A percentile compares a stretch with the other conserved stretches of the same genome.
Conservation (phyloP, 176 grass and related monocot genomes). For the Eragrostis curvula region DNA sequence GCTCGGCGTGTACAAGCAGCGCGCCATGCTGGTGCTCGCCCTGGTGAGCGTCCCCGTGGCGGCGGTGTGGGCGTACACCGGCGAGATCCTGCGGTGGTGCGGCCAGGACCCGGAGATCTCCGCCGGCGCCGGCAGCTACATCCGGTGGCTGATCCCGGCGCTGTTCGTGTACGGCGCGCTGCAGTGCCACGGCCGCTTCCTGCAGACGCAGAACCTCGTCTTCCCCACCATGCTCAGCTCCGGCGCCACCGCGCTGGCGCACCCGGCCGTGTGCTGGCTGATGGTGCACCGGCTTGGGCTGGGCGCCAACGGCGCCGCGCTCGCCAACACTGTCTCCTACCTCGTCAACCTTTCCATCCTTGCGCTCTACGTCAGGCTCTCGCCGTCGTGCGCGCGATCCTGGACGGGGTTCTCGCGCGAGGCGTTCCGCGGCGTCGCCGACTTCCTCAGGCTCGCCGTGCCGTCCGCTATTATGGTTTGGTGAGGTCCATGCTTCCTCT, state of each 20-base stretch:
- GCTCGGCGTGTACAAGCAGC: conserved; percentile 58
- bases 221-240: conserved; percentile 47
- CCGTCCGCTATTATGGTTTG: conserved; percentile 55
- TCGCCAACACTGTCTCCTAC: conserved; percentile 37
- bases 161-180: conserved; percentile 47
- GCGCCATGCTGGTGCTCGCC: conserved; percentile 49
- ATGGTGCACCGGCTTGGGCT: conserved; percentile 47
- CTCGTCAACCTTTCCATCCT: conserved; percentile 41
- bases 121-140: conserved; percentile 39
- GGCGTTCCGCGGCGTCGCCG: conserved; percentile 36
- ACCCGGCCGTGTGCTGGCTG: conserved; percentile 58
- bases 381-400: conserved; percentile 39
- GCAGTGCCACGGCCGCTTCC: conserved; percentile 33
- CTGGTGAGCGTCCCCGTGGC: conserved; percentile 41
- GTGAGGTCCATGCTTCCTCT: conserved; percentile 20
- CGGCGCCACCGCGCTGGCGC: conserved; percentile 34
- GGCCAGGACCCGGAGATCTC: conserved; percentile 56
- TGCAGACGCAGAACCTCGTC: conserved; percentile 59
- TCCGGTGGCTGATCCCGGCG: conserved; percentile 48
- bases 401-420: conserved; percentile 52
- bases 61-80: conserved; percentile 34
- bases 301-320: conserved; percentile 51
- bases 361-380: conserved; percentile 40
- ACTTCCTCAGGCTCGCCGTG: conserved; percentile 53
- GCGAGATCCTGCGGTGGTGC: conserved; percentile 38